Evolutionary conservation across 306 rosid species (phyloP).

Genomic region (Lathyrus sativus): DNA sequence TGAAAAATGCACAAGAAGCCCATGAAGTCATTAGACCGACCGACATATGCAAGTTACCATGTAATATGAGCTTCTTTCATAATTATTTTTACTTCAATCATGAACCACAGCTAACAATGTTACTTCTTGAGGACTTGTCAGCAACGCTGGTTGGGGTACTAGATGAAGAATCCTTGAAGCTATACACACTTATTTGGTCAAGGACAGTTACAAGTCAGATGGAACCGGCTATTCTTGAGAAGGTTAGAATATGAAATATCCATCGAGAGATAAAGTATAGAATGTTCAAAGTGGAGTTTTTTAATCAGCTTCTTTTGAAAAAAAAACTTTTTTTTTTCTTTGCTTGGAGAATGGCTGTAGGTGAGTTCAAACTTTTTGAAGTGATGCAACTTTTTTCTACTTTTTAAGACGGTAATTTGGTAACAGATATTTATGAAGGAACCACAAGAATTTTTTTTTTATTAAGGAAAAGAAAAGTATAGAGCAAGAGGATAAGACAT

Average conservation of each 20-base stretch:
- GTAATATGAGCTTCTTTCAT: slow-evolving; percentile 52
- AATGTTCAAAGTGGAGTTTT: neutral
- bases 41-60: slow-evolving; percentile 76
- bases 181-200: slow-evolving; percentile 91
- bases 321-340: slow-evolving; percentile 7
- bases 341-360: slow-evolving; percentile 26
- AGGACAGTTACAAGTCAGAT: slow-evolving; percentile 91
- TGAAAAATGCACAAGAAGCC: slow-evolving; percentile 99
- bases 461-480: slow-evolving; percentile 11
- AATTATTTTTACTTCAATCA: slow-evolving; percentile 38
- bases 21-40: slow-evolving; percentile 99
- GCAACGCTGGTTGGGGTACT: slow-evolving; percentile 70
- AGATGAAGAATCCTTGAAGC: slow-evolving; percentile 80
- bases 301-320: neutral
- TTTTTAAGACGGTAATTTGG: slow-evolving; percentile 4
- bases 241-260: slow-evolving; percentile 52
- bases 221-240: slow-evolving; percentile 76
- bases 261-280: slow-evolving; percentile 1
- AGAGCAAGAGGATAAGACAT: slow-evolving; percentile 9
- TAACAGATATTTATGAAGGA: neutral
- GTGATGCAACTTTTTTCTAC: slow-evolving; percentile 4
- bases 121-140: slow-evolving; percentile 46
- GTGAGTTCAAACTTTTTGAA: slow-evolving; percentile 28
- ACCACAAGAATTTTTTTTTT: neutral
- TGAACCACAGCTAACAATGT: slow-evolving; percentile 32